These are phyloP conservation scores for Trichoderma arundinaceum DNA, from an alignment of 2,329 filamentous ascomycete species.

Conservation along the genomic window DNA sequence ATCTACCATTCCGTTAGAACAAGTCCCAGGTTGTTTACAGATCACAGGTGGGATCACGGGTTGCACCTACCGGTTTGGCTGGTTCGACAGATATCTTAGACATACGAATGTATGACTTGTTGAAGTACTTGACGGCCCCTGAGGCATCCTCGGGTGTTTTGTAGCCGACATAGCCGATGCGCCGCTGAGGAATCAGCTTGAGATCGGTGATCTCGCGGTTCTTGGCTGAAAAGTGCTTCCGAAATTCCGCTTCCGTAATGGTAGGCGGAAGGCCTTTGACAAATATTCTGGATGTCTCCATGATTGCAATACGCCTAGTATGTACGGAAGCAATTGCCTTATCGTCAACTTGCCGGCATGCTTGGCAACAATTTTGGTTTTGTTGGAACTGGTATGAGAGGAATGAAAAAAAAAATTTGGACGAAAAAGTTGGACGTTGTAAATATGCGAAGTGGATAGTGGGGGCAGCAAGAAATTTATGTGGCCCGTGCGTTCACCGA, in stretches of 20 bases:
- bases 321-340: constrained; percentile 3
- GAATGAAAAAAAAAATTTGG: constrained; percentile 23
- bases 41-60: constrained; percentile 16
- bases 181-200: constrained; percentile 85
- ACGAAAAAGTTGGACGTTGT: constrained; percentile 13
- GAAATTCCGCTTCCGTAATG: constrained; percentile 83
- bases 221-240: constrained; percentile 80
- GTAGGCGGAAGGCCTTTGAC: constrained; percentile 84
- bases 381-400: constrained; percentile 1
- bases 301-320: constrained; percentile 38
- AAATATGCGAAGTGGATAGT: constrained; percentile 26
- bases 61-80: constrained; percentile 72
- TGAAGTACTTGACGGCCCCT: constrained; percentile 91
- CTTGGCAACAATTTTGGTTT: neutral
- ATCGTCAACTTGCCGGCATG: constrained; percentile 10
- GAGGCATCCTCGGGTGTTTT: constrained; percentile 79
- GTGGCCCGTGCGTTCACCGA: constrained; percentile 29
- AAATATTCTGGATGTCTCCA: constrained; percentile 72
- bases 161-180: constrained; percentile 96
- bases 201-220: constrained; percentile 84
- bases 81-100: constrained; percentile 90
- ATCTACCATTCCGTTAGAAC: constrained; percentile 51
- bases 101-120: constrained; percentile 94
- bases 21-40: constrained; percentile 33
- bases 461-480: constrained; percentile 30